These are phyloP conservation scores for Metschnikowia cerradonensis DNA, from an alignment of 805 yeast species.

Conservation along the genomic window DNA sequence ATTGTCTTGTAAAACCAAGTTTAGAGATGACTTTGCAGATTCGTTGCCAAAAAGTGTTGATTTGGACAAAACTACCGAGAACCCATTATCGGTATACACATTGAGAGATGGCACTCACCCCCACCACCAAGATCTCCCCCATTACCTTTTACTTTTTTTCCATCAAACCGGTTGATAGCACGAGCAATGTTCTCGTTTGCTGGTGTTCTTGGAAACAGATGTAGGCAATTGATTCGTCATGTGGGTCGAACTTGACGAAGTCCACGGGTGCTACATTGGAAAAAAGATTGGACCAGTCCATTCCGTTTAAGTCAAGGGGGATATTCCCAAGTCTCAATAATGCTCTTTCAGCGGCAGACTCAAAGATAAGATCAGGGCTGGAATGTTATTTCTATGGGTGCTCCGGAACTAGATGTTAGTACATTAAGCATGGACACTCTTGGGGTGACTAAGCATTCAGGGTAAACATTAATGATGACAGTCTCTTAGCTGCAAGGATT, in stretches of 20 bases:
- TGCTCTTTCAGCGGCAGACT: conserved; percentile 31
- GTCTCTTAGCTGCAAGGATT: not conserved
- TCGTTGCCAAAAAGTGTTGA: conserved; percentile 36
- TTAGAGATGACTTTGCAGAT: conserved; percentile 42
- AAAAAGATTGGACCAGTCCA: conserved; percentile 57
- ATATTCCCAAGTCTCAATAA: conserved; percentile 57
- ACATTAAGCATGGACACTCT: not conserved
- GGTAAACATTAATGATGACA: not conserved
- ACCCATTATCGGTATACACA: conserved; percentile 85
- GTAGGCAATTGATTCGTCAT: conserved; percentile 58
- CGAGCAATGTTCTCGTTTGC: conserved; percentile 40
- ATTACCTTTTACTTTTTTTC: conserved; percentile 66
- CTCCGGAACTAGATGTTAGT: conserved; percentile 11
- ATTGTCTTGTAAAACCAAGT: conserved; percentile 46
- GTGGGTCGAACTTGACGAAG: conserved; percentile 55
- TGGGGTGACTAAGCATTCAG: not conserved
- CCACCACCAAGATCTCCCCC: conserved; percentile 62
- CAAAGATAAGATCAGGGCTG: conserved; percentile 16
- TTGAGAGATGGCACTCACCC: conserved; percentile 58
- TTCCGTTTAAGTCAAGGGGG: conserved; percentile 61
- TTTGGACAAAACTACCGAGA: conserved; percentile 52
- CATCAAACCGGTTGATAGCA: conserved; percentile 31
- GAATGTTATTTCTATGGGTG: conserved; percentile 11
- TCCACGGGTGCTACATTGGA: conserved; percentile 47
- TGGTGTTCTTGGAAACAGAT: conserved; percentile 50